A percentile compares a stretch with the other conserved stretches of the same genome.
phyloP scores from a whole-genome alignment of 2,329 filamentous ascomycete species.

The Monilinia fructicola region DNA sequence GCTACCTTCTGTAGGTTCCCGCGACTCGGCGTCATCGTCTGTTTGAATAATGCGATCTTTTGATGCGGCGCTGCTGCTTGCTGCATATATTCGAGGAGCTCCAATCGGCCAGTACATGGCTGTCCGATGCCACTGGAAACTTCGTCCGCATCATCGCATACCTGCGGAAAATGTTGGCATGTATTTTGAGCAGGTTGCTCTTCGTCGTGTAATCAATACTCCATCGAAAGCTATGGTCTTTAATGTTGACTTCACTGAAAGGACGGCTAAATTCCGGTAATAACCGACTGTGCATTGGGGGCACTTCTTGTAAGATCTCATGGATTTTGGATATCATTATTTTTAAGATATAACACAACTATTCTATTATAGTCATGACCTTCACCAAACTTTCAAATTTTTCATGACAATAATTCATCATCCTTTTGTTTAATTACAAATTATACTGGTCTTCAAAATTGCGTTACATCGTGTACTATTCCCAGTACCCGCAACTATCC shows the following conservation, averaged over 20 bases:
- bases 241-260: slow-evolving; percentile 2
- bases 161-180: slow-evolving; percentile 33
- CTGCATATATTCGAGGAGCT: slow-evolving; percentile 79
- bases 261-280: slow-evolving; percentile 10
- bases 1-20: slow-evolving; percentile 42
- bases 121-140: slow-evolving; percentile 37
- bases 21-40: slow-evolving; percentile 58
- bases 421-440: background rate
- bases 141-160: slow-evolving; percentile 42
- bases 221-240: background rate
- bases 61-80: slow-evolving; percentile 62
- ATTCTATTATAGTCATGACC: background rate
- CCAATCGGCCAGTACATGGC: slow-evolving; percentile 91
- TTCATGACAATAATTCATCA: background rate
- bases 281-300: background rate
- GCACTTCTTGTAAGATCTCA: background rate
- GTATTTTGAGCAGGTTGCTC: slow-evolving; percentile 27
- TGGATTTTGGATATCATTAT: background rate
- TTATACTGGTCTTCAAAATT: background rate
- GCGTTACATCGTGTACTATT: background rate
- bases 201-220: slow-evolving; percentile 15
- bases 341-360: background rate
- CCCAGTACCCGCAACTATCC: no score
- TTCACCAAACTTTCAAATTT: background rate
- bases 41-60: slow-evolving; percentile 53